Base-by-base conservation (phyloP, 495 filamentous ascomycete species). In the Aspergillus avenaceus region DNA sequence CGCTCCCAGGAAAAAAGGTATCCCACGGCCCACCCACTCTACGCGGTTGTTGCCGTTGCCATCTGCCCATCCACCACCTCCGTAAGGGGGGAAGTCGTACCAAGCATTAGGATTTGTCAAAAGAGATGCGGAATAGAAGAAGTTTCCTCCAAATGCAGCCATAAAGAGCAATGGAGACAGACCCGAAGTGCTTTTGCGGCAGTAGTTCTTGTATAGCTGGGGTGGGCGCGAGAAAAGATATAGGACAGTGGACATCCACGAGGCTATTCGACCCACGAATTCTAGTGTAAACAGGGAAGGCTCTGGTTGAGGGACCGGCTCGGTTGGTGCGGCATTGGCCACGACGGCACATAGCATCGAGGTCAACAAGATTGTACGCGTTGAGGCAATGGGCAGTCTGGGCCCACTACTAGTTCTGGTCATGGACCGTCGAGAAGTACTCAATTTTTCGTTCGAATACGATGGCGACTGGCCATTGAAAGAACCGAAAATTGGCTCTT, bases 1-100 rank as follows among this genome's bases (percentile, higher is more conserved):
- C 2, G 85, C 84, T 9, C 85, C 85, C 1, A 88, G 70, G 64
- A 84, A 88, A 61, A 89, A 89, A 1, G 85, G 85, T n/a, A 75
- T 58, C 3, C 83, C 75, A 3, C 77, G 71, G 13, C 63, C 59
- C 13, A 85, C 73, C 84, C 83, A 89, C 48, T 81, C 76, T 12
- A 38, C 42, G 7, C 80, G 69, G 23, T 76, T 67, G 53, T 74
- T 85, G 16, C 85, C 85, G 28, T 81, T 74, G 1, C 54, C 57
- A 25, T 80, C 84, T 11, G 75, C 84, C 79, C 86, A 85, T 34
- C 85, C 85, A 19, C 78, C 71, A 21, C 81, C 81, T n/a, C 85
- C 84, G 54, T 85, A 81, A 0, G 86, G 70, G 8, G 71, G 66
- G 40, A 77, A 82, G 50, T 81, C 69, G 46, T 65, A 58, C 85